These are phyloP conservation scores for Aegilops sharonensis DNA, from an alignment of 176 grass and related monocot species.

Conservation along the genomic window DNA sequence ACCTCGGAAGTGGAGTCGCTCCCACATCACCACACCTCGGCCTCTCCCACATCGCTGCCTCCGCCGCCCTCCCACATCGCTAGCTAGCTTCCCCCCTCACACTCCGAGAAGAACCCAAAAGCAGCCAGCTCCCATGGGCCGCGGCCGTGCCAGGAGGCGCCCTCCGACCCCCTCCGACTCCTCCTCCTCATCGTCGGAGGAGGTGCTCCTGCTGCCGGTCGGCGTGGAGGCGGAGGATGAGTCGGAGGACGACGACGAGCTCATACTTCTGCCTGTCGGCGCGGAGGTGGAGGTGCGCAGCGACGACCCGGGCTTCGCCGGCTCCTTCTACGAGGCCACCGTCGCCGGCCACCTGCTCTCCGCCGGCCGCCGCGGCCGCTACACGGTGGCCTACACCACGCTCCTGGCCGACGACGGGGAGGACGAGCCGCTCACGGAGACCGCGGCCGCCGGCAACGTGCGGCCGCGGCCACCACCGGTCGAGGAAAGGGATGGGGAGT, in stretches of 20 bases:
- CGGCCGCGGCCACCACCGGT: background rate
- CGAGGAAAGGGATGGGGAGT: background rate
- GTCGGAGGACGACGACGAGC: no score
- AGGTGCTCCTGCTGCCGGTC: no score
- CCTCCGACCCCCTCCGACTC: background rate
- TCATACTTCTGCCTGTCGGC: background rate
- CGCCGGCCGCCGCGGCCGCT: background rate
- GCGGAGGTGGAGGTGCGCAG: conserved; percentile 27
- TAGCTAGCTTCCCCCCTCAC: no score
- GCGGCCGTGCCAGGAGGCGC: background rate
- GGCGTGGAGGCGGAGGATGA: no score
- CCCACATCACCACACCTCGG: no score
- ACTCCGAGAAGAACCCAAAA: no score
- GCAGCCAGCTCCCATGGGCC: background rate
- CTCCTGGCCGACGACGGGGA: background rate
- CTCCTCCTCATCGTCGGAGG: background rate
- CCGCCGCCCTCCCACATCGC: no score
- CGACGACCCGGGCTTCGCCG: conserved; percentile 14
- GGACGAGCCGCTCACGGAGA: background rate
- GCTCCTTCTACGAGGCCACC: conserved; percentile 38
- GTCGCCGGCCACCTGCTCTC: background rate
- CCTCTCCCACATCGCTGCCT: background rate
- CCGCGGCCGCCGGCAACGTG: background rate
- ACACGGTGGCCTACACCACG: conserved; percentile 27
- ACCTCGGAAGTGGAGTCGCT: no score